Conservation (phyloP, 129 eudicot genomes). For the Mikania micrantha region DNA sequence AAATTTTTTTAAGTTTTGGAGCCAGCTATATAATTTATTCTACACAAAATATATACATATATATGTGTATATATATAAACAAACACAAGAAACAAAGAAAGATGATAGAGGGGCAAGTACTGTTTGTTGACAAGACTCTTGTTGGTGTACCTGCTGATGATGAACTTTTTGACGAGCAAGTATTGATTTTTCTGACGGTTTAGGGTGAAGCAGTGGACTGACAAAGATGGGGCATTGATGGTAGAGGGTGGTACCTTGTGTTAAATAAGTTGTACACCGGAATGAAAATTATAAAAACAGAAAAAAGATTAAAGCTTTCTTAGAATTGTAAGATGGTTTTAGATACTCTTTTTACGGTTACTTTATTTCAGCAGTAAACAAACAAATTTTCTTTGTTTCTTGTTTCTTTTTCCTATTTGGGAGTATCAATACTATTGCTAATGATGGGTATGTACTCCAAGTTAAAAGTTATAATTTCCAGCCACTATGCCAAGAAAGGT, state of each 20-base stretch:
- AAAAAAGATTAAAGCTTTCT: not conserved
- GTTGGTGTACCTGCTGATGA: conserved; percentile 31
- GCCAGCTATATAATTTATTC: too few species aligned
- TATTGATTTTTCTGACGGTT: conserved; percentile 17
- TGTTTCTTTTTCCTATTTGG: conserved; percentile 24
- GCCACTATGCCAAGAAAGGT: too few species aligned
- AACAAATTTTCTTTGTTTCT: conserved; percentile 13
- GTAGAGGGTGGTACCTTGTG: conserved; percentile 15
- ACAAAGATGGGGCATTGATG: conserved; percentile 23
- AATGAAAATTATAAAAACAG: not conserved
- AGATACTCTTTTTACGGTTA: conserved; percentile 28
- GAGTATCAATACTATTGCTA: conserved; percentile 21
- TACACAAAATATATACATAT: too few species aligned
- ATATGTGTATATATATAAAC: too few species aligned
- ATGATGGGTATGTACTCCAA: conserved; percentile 11
- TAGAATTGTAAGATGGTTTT: conserved; percentile 18
- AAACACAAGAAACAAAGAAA: conserved; percentile 17
- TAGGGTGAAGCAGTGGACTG: conserved; percentile 27
- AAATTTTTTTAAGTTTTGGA: too few species aligned
- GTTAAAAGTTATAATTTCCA: not conserved
- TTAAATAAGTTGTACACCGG: conserved; percentile 10
- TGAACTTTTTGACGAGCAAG: conserved; percentile 28
- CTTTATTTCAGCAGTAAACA: conserved; percentile 32
- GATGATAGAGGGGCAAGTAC: conserved; percentile 13
- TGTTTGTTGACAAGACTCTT: conserved; percentile 29